phyloP scores from a whole-genome alignment of 257 asterid genomes.

The Solanum corneliomulleri region DNA sequence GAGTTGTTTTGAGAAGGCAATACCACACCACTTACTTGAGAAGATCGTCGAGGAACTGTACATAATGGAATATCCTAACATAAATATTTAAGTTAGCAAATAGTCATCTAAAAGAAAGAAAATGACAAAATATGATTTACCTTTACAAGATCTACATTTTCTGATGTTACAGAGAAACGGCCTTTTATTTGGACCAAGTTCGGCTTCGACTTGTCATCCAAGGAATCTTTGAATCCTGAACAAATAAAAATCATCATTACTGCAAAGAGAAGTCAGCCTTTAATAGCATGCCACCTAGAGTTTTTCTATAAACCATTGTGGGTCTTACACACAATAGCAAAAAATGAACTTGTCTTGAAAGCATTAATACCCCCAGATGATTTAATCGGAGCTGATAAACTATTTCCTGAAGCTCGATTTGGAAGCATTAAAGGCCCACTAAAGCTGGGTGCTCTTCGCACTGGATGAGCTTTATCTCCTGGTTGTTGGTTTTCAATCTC shows the following conservation, averaged over 20 bases:
- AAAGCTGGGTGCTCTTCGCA: constrained; percentile 76
- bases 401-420: constrained; percentile 93
- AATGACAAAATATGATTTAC: constrained; percentile 25
- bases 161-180: constrained; percentile 96
- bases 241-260: not conserved
- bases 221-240: constrained; percentile 69
- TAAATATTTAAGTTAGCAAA: constrained; percentile 33
- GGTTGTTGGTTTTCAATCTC: constrained; percentile 53
- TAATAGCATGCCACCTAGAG: not conserved
- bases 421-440: constrained; percentile 98
- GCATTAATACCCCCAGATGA: constrained; percentile 75
- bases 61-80: constrained; percentile 77
- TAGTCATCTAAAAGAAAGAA: constrained; percentile 2
- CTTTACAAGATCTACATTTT: constrained; percentile 96
- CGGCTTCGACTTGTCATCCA: constrained; percentile 77
- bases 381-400: constrained; percentile 97
- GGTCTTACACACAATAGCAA: not conserved
- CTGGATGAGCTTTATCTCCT: constrained; percentile 47
- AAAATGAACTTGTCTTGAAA: constrained; percentile 1
- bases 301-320: not conserved
- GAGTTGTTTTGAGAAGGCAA: constrained; percentile 8
- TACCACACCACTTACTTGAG: constrained; percentile 48
- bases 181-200: constrained; percentile 97
- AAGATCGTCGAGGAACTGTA: constrained; percentile 57
- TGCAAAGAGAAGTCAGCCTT: not conserved